phyloP scores from a whole-genome alignment of 805 yeast genomes.

The Jamesozyma gamospora region DNA sequence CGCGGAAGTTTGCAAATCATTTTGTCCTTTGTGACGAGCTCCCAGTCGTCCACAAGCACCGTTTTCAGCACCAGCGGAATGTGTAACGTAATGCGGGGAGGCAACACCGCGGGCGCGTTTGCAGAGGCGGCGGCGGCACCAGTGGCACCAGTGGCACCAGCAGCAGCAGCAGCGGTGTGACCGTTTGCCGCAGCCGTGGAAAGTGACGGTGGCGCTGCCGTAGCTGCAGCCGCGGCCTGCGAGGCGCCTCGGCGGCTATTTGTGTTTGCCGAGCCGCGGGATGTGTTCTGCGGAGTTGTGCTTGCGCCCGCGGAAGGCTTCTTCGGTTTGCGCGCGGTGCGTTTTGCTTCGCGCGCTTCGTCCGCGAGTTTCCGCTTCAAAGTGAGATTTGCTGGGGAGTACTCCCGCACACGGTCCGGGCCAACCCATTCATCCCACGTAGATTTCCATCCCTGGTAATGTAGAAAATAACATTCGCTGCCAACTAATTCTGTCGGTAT shows the following conservation, averaged over 20 bases:
- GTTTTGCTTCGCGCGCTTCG: conserved; percentile 32
- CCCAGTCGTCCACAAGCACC: conserved; percentile 87
- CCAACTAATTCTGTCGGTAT: conserved; percentile 31
- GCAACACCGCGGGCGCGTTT: too few species aligned
- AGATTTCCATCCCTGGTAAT: conserved; percentile 91
- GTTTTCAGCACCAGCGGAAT: conserved; percentile 63
- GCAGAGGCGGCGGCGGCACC: too few species aligned
- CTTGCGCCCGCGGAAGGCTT: conserved; percentile 5
- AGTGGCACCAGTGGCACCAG: neutral
- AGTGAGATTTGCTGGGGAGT: conserved; percentile 56
- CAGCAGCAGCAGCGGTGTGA: neutral
- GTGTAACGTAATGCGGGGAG: conserved; percentile 37
- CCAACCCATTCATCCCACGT: conserved; percentile 97
- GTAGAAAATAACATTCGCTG: conserved; percentile 52
- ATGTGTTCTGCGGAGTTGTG: neutral
- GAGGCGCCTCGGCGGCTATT: neutral
- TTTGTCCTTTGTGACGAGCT: conserved; percentile 70
- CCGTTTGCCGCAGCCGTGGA: too few species aligned
- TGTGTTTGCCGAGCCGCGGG: neutral
- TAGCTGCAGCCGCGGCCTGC: too few species aligned
- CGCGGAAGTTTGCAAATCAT: conserved; percentile 58
- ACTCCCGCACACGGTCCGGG: conserved; percentile 53
- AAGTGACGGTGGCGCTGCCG: conserved; percentile 17
- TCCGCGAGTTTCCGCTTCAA: conserved; percentile 51
- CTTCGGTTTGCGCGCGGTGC: conserved; percentile 5